These are phyloP conservation scores for Cryoendolithus antarcticus DNA, from an alignment of 2,329 filamentous ascomycete species.

Conservation along the genomic window DNA sequence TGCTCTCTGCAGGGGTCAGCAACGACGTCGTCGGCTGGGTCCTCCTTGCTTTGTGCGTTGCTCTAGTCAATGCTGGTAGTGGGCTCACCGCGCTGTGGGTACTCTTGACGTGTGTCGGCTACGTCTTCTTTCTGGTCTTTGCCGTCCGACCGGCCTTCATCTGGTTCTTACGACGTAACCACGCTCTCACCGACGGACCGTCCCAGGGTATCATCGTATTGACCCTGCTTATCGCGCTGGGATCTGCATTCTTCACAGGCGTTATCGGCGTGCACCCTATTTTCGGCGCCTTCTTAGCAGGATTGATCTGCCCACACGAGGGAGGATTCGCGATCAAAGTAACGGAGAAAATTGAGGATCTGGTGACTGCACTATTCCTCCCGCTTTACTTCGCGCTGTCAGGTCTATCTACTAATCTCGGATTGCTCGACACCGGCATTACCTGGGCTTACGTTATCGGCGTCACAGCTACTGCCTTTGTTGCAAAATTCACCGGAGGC, in stretches of 20 bases:
- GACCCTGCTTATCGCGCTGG: slow-evolving; percentile 66
- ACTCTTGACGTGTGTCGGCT: slow-evolving; percentile 62
- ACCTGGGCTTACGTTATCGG: slow-evolving; percentile 86
- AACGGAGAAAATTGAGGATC: slow-evolving; percentile 88
- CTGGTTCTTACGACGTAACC: slow-evolving; percentile 59
- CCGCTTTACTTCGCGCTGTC: slow-evolving; percentile 91
- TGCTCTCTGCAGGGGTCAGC: slow-evolving; percentile 78
- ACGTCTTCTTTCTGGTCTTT: slow-evolving; percentile 62
- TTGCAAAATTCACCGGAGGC: slow-evolving; percentile 74
- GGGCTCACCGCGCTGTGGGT: slow-evolving; percentile 79
- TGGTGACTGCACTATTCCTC: slow-evolving; percentile 70
- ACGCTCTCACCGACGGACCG: slow-evolving; percentile 75
- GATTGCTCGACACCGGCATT: slow-evolving; percentile 65
- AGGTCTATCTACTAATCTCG: slow-evolving; percentile 76
- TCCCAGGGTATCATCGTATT: slow-evolving; percentile 73
- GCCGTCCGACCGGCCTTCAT: slow-evolving; percentile 62
- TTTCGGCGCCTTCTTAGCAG: slow-evolving; percentile 83
- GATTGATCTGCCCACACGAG: slow-evolving; percentile 80
- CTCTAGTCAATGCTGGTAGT: slow-evolving; percentile 75
- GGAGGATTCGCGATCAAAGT: slow-evolving; percentile 82
- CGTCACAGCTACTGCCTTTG: slow-evolving; percentile 68
- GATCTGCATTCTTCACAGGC: slow-evolving; percentile 74
- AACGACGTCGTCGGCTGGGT: slow-evolving; percentile 92
- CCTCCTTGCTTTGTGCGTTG: slow-evolving; percentile 81
- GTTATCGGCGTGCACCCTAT: slow-evolving; percentile 91